Evolutionary conservation across 257 asterid genomes (phyloP), one percentile per base, ranked within the genome.

Genomic region (Orobanche coerulescens): DNA sequence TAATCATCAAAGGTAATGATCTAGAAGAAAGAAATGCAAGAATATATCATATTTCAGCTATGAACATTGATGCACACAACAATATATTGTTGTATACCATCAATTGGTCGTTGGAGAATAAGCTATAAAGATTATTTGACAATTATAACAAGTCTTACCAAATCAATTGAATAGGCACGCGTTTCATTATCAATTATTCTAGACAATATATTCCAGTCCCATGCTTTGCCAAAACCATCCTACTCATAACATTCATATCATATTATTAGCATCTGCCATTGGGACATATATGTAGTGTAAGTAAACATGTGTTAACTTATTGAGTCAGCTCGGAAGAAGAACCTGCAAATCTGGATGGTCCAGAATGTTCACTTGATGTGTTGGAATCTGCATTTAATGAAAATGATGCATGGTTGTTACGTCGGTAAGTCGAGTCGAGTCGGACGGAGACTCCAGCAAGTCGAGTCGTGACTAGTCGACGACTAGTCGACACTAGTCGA

Each of bases 311-410:
- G 44, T 66, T 7, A 49, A 69, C 50, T 52, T 58, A 18, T n/a
- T 23, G 34, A 57, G 60, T 66, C 57, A 33, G 16, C 63, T 63
- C 37, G 24, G 30, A 8, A 46, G 67, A 60, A 69, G 33, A 64
- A 88, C 98, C 97, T 86, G 94, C 69, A 93, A 46, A 71, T 82
- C 85, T 64, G 94, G 95, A 76, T 93, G 94, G 70, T 89, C 90
- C 16, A 86, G 71, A 70, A 86, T 67, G 75, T 79, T 89, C 72
- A 89, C 99, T 63, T 79, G 94, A 52, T 76, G 70, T 15, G 71
- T 30, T 5, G 91, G 88, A 75, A 93, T 79, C 98, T 92, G 85
- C 72, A 70, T 65, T 26, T 61, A 53, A 12, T 61, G 7, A 47
- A 65, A n/a, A n/a, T n/a, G n/a, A n/a, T n/a, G n/a, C n/a, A n/a